phyloP scores from a whole-genome alignment of 1,284 basidiomycete genomes.

The Cystobasidium sp. region DNA sequence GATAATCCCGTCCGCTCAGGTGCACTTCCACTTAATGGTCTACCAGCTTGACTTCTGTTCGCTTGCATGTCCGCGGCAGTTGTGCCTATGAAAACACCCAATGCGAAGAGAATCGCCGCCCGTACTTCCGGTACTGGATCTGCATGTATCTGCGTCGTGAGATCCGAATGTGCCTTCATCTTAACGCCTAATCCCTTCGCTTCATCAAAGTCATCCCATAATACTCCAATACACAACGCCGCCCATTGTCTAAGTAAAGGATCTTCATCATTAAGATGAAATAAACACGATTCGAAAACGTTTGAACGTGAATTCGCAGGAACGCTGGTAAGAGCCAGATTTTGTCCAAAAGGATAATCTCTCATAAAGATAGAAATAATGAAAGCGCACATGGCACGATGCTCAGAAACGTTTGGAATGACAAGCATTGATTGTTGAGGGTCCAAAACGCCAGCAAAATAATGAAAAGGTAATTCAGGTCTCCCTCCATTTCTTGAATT shows the following conservation, averaged over 20 bases:
- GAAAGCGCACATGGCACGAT: constrained; percentile 98
- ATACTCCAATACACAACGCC: constrained; percentile 87
- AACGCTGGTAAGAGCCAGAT: constrained; percentile 68
- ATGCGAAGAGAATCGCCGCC: constrained; percentile 85
- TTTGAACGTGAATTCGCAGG: constrained; percentile 63
- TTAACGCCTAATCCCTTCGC: constrained; percentile 85
- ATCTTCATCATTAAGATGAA: constrained; percentile 77
- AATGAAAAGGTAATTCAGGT: constrained; percentile 67
- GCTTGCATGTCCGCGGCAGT: constrained; percentile 65
- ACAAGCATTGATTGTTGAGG: constrained; percentile 62
- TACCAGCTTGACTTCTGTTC: constrained; percentile 68
- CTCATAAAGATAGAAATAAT: constrained; percentile 91
- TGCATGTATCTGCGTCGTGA: constrained; percentile 75
- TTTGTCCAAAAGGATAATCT: constrained; percentile 83
- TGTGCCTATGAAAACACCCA: constrained; percentile 91
- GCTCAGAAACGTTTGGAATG: constrained; percentile 91
- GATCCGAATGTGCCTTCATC: constrained; percentile 75
- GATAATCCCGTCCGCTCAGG: constrained; percentile 77
- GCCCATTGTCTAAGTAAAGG: constrained; percentile 94
- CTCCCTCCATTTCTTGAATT: constrained; percentile 45
- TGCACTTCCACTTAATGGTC: constrained; percentile 24
- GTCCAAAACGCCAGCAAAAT: constrained; percentile 74
- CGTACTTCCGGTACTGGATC: constrained; percentile 94
- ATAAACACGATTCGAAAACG: constrained; percentile 88
- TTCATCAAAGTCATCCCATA: constrained; percentile 93